Evolutionary conservation across 192 early-diverging fungal genomes (phyloP).

Genomic region (Borealophlyctis nickersoniae): DNA sequence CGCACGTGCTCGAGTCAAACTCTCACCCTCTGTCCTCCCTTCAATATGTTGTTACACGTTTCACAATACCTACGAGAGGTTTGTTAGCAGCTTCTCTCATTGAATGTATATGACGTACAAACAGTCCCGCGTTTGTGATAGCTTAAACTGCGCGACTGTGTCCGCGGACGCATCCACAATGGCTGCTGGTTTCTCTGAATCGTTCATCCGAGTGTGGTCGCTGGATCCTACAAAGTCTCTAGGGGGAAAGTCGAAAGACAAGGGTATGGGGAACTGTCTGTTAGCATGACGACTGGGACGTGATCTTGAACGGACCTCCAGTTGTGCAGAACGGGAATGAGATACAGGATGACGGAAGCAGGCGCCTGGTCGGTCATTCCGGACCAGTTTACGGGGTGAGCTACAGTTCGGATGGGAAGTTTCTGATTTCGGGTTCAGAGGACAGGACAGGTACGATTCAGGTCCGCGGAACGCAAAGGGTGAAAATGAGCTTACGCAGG

Average conservation of each 20-base stretch:
- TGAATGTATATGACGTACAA: no score
- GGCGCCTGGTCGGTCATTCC: conserved; percentile 80
- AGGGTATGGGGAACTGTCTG: no score
- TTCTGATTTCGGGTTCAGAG: conserved; percentile 85
- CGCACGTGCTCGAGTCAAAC: conserved; percentile 64
- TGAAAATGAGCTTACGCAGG: no score
- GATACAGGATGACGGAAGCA: no score
- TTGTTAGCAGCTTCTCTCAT: no score
- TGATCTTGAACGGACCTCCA: no score
- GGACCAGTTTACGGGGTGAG: conserved; percentile 86
- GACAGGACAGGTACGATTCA: conserved; percentile 81
- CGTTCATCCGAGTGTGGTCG: conserved; percentile 90
- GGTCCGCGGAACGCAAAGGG: no score
- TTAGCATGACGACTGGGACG: no score
- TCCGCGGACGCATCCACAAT: conserved; percentile 79
- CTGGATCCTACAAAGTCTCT: conserved; percentile 39
- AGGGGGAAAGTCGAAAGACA: no score
- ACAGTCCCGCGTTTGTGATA: no score
- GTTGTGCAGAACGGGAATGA: no score
- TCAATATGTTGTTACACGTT: conserved; percentile 94
- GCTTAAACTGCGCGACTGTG: conserved; percentile 79
- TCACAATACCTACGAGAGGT: conserved; percentile 82
- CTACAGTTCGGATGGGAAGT: conserved; percentile 82
- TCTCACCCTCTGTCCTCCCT: conserved; percentile 69
- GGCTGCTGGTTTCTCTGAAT: conserved; percentile 92